Base-by-base conservation (phyloP, 2,329 filamentous ascomycete genomes). In the Ophiostoma novo-ulmi region DNA sequence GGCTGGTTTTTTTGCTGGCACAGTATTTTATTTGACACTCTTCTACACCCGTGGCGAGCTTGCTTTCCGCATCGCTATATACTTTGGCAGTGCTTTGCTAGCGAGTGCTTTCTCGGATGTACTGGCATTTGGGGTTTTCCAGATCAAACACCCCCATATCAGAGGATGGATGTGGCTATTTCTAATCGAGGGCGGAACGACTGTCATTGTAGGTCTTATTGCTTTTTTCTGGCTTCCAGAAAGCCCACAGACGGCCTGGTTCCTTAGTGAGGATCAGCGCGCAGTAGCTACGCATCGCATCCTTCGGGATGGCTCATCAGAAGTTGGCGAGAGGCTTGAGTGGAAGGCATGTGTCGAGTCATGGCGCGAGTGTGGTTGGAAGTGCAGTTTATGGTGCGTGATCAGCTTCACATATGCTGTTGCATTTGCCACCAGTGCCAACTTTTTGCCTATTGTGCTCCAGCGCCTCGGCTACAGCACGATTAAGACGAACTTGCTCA, bases 21-120 rank as follows among this genome's bases (percentile, higher is more conserved):
- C 91, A 36, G 83, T 84, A 71, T 83, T 82, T 73, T 84, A 84
- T 73, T 80, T 85, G 68, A 87, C 85, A 1, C 87, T 84, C 1
- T 92, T 92, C 78, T 93, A 92, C 77, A 85, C 88, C 20, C 85
- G 90, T 69, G 87, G 86, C 38, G 90, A 92, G 76, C 83, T 92
- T 4, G 90, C 89, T 6, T 82, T 89, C 10, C 85, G 90, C 2
- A 82, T 92, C 1, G 89, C 89, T 26, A 80, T 92, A 69, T 92
- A 92, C 80, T 74, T 72, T 63, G 71, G 69, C 10, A 69, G 67
- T 1, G 70, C 69, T 3, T 20, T 72, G n/a, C 22, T 75, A 0
- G 72, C 73, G 1, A 70, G 90, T 0, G 88, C 88, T 0, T 79
- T 80, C 11, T 87, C 87, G 0, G 91, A 91, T 66, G 77, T 91